These are phyloP conservation scores for Pleurotus sapidus DNA, from an alignment of 768 basidiomycete species.

Conservation along the genomic window DNA sequence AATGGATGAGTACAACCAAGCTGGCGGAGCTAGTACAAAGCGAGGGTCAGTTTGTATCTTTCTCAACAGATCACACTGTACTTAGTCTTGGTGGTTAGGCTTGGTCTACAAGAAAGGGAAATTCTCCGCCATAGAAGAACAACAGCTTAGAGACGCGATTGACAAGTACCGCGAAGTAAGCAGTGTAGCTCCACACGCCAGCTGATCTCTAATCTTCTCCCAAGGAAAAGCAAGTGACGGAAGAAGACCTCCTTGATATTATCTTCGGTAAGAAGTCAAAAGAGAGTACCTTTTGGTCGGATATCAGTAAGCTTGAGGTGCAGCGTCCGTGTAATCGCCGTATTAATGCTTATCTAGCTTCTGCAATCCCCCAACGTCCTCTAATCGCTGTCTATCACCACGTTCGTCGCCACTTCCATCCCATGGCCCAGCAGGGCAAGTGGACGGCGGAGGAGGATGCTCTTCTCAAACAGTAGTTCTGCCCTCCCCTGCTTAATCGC, in stretches of 20 bases:
- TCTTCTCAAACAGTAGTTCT: slow-evolving; percentile 54
- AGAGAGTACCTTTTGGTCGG: slow-evolving; percentile 74
- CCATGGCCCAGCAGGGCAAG: slow-evolving; percentile 63
- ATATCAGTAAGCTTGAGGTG: slow-evolving; percentile 56
- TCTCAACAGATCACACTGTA: background rate
- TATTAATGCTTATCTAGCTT: slow-evolving; percentile 39
- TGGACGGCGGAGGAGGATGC: slow-evolving; percentile 71
- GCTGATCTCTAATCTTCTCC: slow-evolving; percentile 5
- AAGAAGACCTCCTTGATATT: slow-evolving; percentile 55
- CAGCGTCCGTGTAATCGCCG: background rate
- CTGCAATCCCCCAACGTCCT: slow-evolving; percentile 70
- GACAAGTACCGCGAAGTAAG: slow-evolving; percentile 59
- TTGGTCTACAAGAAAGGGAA: slow-evolving; percentile 88
- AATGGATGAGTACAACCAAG: slow-evolving; percentile 73
- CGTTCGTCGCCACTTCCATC: slow-evolving; percentile 68
- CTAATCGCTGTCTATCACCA: slow-evolving; percentile 85
- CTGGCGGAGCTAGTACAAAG: slow-evolving; percentile 65
- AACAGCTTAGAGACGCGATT: slow-evolving; percentile 62
- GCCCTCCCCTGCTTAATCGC: background rate
- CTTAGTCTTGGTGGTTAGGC: slow-evolving; percentile 36
- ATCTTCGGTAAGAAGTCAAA: slow-evolving; percentile 68
- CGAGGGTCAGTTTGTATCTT: slow-evolving; percentile 44
- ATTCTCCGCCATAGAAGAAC: slow-evolving; percentile 77
- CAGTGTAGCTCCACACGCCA: slow-evolving; percentile 10
- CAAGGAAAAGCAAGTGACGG: slow-evolving; percentile 49